These are phyloP conservation scores for Phytophthora colocasiae DNA, from an alignment of 352 stramenopile species.

Conservation along the genomic window DNA sequence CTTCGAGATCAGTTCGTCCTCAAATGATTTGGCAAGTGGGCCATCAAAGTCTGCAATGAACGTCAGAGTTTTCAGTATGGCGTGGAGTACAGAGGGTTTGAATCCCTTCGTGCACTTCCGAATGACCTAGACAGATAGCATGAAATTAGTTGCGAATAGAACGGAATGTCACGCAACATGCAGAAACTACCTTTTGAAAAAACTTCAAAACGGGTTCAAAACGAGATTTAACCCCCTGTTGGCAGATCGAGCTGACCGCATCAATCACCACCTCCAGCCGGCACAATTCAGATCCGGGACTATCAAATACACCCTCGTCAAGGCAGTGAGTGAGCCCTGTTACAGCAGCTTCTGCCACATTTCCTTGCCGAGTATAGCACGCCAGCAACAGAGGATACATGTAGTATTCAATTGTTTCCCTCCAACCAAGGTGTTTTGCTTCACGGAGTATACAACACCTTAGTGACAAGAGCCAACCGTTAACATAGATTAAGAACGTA, in stretches of 20 bases:
- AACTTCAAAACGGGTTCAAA: slow-evolving; percentile 69
- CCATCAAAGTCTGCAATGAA: slow-evolving; percentile 84
- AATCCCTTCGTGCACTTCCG: slow-evolving; percentile 51
- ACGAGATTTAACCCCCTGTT: slow-evolving; percentile 80
- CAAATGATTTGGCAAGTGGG: slow-evolving; percentile 62
- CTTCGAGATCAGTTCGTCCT: slow-evolving; percentile 77
- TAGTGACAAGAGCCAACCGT: not conserved
- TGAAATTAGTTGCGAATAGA: not conserved
- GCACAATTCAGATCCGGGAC: slow-evolving; percentile 42
- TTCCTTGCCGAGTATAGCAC: slow-evolving; percentile 80
- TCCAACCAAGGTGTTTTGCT: slow-evolving; percentile 31
- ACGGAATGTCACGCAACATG: too few species aligned
- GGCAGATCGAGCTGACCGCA: slow-evolving; percentile 70
- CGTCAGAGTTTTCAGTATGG: slow-evolving; percentile 69
- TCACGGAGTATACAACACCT: slow-evolving; percentile 11
- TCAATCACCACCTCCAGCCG: slow-evolving; percentile 67
- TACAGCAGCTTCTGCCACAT: slow-evolving; percentile 57
- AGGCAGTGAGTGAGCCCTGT: slow-evolving; percentile 63
- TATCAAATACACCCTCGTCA: slow-evolving; percentile 65
- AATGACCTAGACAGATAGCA: slow-evolving; percentile 49
- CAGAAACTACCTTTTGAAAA: slow-evolving; percentile 64
- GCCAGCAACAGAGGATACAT: slow-evolving; percentile 80
- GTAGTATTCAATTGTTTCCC: slow-evolving; percentile 67
- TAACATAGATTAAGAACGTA: slow-evolving; percentile 4
- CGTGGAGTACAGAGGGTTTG: slow-evolving; percentile 61